These are phyloP conservation scores for Diaporthe ampelina DNA, from an alignment of 2,329 filamentous ascomycete genomes.

Conservation along the genomic window DNA sequence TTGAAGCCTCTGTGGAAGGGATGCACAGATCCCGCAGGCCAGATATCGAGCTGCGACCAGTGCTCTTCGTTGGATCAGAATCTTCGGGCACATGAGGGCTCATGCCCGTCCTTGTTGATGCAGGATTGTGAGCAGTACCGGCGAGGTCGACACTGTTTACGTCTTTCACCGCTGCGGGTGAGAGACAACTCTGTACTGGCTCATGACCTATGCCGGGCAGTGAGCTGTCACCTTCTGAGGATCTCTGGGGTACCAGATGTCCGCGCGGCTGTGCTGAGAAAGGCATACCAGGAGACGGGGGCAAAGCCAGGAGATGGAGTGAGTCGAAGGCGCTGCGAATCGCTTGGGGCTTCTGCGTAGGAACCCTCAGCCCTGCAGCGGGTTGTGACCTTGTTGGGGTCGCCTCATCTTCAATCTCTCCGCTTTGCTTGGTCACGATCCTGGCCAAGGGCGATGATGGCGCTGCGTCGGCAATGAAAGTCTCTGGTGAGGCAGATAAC, in stretches of 20 bases:
- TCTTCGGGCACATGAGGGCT: background rate
- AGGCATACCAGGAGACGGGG: slow-evolving; percentile 19
- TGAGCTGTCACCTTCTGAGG: slow-evolving; percentile 4
- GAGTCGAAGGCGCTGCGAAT: slow-evolving; percentile 16
- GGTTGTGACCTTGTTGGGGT: background rate
- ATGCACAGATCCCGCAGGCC: background rate
- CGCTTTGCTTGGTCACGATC: background rate
- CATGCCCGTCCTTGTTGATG: background rate
- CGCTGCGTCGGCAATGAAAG: slow-evolving; percentile 11
- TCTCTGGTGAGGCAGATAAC: slow-evolving; percentile 12
- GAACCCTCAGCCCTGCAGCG: background rate
- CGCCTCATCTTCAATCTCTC: background rate
- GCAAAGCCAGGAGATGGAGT: background rate
- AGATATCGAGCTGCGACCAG: background rate
- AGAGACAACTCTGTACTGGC: background rate
- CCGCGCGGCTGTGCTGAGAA: slow-evolving; percentile 33
- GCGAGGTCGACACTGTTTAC: background rate
- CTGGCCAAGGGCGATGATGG: slow-evolving; percentile 15
- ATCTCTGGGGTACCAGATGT: background rate
- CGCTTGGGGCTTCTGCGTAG: background rate
- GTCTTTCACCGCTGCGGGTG: background rate
- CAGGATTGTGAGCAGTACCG: background rate
- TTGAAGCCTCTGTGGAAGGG: slow-evolving; percentile 34
- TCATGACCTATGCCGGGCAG: background rate
- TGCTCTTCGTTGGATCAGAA: background rate